Base-by-base conservation (phyloP, 192 early-diverging fungal species). In the Rhizophagus prolifer region DNA sequence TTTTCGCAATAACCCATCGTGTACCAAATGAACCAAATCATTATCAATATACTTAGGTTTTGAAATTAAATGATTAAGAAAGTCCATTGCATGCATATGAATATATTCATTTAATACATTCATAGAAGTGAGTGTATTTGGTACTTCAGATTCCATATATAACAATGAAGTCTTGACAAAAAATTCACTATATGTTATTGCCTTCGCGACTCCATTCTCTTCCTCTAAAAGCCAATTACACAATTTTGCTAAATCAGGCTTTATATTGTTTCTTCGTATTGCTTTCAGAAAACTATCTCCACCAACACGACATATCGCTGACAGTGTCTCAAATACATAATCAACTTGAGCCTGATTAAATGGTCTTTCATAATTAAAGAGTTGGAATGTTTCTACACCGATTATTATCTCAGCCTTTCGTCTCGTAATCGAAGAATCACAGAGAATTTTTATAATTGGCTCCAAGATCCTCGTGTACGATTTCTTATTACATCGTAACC, bases 261-360 rank as follows among this genome's bases (percentile, higher is more conserved):
- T 76, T 38, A 38, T 66, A n/a, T 12, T 66, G 10, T 79, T 77
- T 9, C 79, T 79, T 80, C 85, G 83, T 44, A 91, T 79, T 25
- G 81, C 80, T 50, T 84, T 78, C 44, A 92, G 62, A 25, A 91
- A 86, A 26, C 81, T 82, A 26, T 81, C 54, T 9, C 88, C 87
- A 28, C 90, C 90, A 74, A 91, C 88, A 9, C 75, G 71, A 58
- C 90, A 78, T 0, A 92, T 75, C 0, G 79, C 82, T 10, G 80
- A 63, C 34, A 94, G 71, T 0, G 88, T 89, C 25, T 85, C 84
- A 65, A 91, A 84, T 21, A 88, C 85, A 67, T 94, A 94, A 34
- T 88, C 84, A 2, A 92, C 86, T 79, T 90, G 89, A 3, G 82
- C 93, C 61, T 83, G 85, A 70, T 93, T 90, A 79, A 93, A 92